phyloP scores from a whole-genome alignment of 176 grass and related monocot genomes.

The Oryza australiensis region DNA sequence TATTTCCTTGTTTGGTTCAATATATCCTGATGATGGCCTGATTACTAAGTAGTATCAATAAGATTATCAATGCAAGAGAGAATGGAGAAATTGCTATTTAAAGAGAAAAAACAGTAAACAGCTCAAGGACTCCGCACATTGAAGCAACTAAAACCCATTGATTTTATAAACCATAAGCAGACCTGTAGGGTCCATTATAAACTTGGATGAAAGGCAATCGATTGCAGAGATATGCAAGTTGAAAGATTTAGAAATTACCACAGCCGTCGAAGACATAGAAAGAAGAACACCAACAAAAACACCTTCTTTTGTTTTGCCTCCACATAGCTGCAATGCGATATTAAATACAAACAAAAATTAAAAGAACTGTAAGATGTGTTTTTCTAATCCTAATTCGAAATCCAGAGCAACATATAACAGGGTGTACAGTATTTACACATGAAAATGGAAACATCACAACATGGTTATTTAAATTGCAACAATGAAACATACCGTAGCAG shows the following conservation, averaged over 20 bases:
- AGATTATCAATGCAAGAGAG: not conserved
- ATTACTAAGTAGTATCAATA: not conserved
- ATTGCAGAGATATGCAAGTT: not conserved
- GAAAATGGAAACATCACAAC: conserved; percentile 27
- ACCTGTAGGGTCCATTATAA: not conserved
- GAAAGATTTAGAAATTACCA: conserved; percentile 54
- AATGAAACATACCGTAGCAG: conserved; percentile 70
- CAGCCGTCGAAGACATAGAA: conserved; percentile 99
- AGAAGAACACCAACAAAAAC: conserved; percentile 95
- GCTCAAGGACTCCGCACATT: no score
- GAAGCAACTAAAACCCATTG: not conserved
- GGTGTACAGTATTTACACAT: not conserved
- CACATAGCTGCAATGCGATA: conserved; percentile 69
- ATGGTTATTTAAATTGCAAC: conserved; percentile 18
- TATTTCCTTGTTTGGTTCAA: not conserved
- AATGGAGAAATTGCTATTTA: no score
- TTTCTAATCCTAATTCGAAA: not conserved
- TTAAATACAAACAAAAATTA: conserved; percentile 16
- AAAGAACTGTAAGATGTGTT: not conserved
- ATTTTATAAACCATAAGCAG: not conserved
- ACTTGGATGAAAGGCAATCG: not conserved
- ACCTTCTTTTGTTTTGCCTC: conserved; percentile 94
- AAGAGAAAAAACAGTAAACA: no score
- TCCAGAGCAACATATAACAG: conserved; percentile 12
- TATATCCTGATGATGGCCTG: not conserved